phyloP scores from a whole-genome alignment of 257 asterid species.

The Haberlea rhodopensis region DNA sequence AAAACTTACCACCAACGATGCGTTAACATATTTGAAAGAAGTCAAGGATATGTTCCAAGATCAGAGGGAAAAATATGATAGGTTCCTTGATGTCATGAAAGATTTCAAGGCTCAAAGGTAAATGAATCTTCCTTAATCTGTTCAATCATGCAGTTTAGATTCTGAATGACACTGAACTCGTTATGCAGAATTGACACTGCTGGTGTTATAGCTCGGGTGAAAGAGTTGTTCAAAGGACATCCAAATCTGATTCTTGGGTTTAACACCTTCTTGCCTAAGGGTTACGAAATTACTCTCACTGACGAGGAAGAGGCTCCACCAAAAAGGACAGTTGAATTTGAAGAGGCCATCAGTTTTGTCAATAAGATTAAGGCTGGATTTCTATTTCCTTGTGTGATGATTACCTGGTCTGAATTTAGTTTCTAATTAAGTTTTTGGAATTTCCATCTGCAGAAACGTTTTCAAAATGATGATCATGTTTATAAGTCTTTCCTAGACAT shows the following conservation, averaged over 20 bases:
- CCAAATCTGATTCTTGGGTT: conserved; percentile 66
- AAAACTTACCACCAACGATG: conserved; percentile 59
- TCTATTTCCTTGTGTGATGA: conserved; percentile 14
- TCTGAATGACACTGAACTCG: background rate
- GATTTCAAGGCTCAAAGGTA: conserved; percentile 70
- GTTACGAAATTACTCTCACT: conserved; percentile 62
- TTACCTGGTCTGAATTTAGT: conserved; percentile 13
- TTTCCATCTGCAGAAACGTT: conserved; percentile 52
- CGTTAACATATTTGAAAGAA: conserved; percentile 53
- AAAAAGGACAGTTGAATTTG: conserved; percentile 65
- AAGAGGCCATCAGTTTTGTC: conserved; percentile 72
- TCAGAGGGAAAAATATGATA: conserved; percentile 58
- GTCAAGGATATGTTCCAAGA: conserved; percentile 67
- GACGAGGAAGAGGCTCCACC: conserved; percentile 62
- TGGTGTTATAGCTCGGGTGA: conserved; percentile 64
- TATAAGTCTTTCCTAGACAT: conserved; percentile 70
- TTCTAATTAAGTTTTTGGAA: conserved; percentile 13
- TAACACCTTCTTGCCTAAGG: conserved; percentile 76
- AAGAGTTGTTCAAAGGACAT: conserved; percentile 67
- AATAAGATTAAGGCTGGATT: conserved; percentile 60
- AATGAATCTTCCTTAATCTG: conserved; percentile 8
- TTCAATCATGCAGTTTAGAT: background rate
- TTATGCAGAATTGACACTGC: conserved; percentile 50
- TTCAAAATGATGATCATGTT: conserved; percentile 59
- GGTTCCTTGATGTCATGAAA: conserved; percentile 70